Base-by-base conservation (phyloP, 306 rosid species). In the Castanea sativa region DNA sequence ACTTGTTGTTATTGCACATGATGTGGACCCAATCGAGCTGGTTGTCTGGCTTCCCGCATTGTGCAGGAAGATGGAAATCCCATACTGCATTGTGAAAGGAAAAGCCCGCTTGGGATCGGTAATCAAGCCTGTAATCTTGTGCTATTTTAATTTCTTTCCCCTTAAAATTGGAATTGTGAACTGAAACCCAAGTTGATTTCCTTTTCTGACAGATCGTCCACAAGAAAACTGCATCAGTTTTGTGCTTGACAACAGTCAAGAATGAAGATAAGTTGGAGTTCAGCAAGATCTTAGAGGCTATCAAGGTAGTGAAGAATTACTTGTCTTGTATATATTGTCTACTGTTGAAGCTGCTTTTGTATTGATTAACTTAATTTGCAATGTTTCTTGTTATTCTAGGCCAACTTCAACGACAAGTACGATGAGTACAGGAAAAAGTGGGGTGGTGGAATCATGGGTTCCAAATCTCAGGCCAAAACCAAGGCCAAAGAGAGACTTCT, bases 361-460 rank as follows among this genome's bases (percentile, higher is more conserved):
- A 19, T 63, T 2, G 65, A 38, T 49, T 71, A 56, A 21, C 49
- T 19, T 69, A 12, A 69, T 78, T 16, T 10, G 51, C 29, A 43
- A 11, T 57, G 38, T 67, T 38, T 75, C 20, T 75, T 76, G n/a
- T 30, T 29, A 14, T 61, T 33, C 55, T 85, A 92, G 97, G 95
- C 95, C 21, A 92, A 92, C 91, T 92, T 92, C 85, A 92, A 92
- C 4, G 97, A 92, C 89, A 92, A 92, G 73, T 92, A 81, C 15
- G 97, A 92, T 4, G 97, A 92, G 72, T 76, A 85, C 91, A 76
- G 95, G 63, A 92, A 92, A 85, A 92, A 89, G 81, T 92, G 95
- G 95, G 97, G 93, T 6, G 97, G 97, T 30, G 97, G 97, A 6
- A 82, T 92, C 82, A 92, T 92, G 97, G 95, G 97, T 30, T 92